These are phyloP conservation scores for Simplicillium aogashimaense DNA, from an alignment of 2,329 filamentous ascomycete species.

Conservation along the genomic window DNA sequence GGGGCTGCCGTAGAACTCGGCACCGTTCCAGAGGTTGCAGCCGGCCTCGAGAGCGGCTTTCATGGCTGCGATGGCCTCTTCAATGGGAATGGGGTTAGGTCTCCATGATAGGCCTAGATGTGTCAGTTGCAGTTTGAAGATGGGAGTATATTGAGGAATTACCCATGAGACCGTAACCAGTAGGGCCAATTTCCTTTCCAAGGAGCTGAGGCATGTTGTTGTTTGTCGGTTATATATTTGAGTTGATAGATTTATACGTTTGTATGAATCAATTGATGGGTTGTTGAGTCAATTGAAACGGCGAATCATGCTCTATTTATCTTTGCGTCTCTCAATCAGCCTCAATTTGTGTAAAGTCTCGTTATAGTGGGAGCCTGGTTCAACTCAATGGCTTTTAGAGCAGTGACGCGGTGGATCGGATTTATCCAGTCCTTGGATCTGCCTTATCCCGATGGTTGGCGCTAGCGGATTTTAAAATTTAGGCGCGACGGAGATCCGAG, in stretches of 20 bases:
- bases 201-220: constrained; percentile 22
- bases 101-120: constrained; percentile 33
- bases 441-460: too few species aligned
- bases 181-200: constrained; percentile 34
- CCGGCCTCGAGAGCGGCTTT: constrained; percentile 37
- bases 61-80: constrained; percentile 44
- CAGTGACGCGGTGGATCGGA: too few species aligned
- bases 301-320: background rate
- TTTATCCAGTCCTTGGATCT: too few species aligned
- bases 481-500: too few species aligned
- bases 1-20: constrained; percentile 53
- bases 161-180: constrained; percentile 48
- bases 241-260: background rate
- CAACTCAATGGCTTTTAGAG: too few species aligned
- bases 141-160: constrained; percentile 13
- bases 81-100: constrained; percentile 25
- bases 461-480: too few species aligned
- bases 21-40: constrained; percentile 49
- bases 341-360: too few species aligned
- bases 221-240: background rate
- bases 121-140: constrained; percentile 6
- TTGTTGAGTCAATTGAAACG: background rate
- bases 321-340: too few species aligned
- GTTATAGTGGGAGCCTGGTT: too few species aligned
- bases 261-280: too few species aligned